Base-by-base conservation (phyloP, 129 eudicot genomes). In the Artemisia annua region DNA sequence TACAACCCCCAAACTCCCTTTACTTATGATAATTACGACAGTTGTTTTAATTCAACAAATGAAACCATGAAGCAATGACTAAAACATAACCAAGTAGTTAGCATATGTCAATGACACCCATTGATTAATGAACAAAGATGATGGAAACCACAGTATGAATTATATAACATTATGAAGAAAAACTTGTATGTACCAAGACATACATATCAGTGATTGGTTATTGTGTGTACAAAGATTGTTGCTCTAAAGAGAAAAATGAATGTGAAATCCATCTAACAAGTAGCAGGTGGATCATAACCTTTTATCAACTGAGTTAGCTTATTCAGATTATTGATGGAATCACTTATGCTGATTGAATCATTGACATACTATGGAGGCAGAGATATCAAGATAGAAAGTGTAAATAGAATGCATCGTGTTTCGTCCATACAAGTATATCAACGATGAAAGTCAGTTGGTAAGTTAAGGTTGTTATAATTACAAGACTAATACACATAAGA, bases 401-500 rank as follows among this genome's bases (percentile, higher is more conserved):
- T 15, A 4, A 48, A 69, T 69, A 69, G 51, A 52, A 53, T 30
- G 30, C 15, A 57, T 57, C 32, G 2, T 10, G 63, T 7, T 57
- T 57, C 30, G 24, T 19, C 44, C 44, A 39, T 39, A 39, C n/a
- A n/a, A n/a, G n/a, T n/a, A n/a, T n/a, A n/a, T n/a, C n/a, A n/a
- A n/a, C 1, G 44, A 39, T 11, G 49, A 60, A 69, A 53, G 74
- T 32, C 61, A 48, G 15, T 48, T 67, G 26, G 62, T 51, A 39
- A 39, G 44, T 39, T 39, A 39, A 39, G 44, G 58, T 48, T 46
- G 26, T 48, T 49, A 49, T 67, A 49, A 67, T 22, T 2, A 22
- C 18, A 39, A n/a, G 11, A 54, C 22, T 54, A 54, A 16, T 39
- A 39, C 44, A 35, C 43, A 35, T 35, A 35, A 35, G 43, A 20